Evolutionary conservation across 2,329 filamentous ascomycete genomes (phyloP).

Genomic region (Pseudogymnoascus destructans): DNA sequence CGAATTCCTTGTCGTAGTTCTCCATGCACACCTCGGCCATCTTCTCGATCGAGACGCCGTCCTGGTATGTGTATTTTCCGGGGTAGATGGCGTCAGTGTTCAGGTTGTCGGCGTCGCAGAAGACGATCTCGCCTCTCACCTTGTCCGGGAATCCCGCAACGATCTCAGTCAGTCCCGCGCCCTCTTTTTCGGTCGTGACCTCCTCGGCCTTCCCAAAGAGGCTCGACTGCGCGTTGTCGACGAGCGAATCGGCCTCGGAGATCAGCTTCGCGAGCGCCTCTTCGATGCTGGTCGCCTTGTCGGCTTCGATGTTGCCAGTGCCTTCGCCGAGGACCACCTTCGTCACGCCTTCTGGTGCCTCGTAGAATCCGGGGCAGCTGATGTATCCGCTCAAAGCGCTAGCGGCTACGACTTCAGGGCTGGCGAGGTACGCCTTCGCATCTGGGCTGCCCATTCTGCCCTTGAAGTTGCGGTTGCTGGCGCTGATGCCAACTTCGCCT

Average conservation of each 20-base stretch:
- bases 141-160: constrained; percentile 77
- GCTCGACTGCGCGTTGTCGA: constrained; percentile 26
- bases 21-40: constrained; percentile 91
- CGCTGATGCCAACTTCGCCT: constrained; percentile 76
- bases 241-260: constrained; percentile 48
- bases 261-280: constrained; percentile 62
- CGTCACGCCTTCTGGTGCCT: constrained; percentile 53
- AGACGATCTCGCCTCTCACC: constrained; percentile 75
- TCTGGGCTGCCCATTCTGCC: constrained; percentile 74
- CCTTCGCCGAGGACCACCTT: constrained; percentile 62
- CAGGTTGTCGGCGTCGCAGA: constrained; percentile 75
- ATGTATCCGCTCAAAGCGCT: constrained; percentile 66
- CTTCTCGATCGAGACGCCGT: constrained; percentile 58
- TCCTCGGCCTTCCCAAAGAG: constrained; percentile 21
- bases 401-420: constrained; percentile 83
- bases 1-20: constrained; percentile 75
- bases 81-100: constrained; percentile 89
- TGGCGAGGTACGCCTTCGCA: constrained; percentile 74
- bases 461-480: constrained; percentile 81
- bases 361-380: constrained; percentile 64
- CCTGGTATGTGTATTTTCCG: constrained; percentile 85
- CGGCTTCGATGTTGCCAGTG: constrained; percentile 48
- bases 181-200: constrained; percentile 26
- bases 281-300: constrained; percentile 53
- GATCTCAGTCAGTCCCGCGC: constrained; percentile 46